phyloP scores from a whole-genome alignment of 2,329 filamentous ascomycete species.

The Xylariaceae sp. region DNA sequence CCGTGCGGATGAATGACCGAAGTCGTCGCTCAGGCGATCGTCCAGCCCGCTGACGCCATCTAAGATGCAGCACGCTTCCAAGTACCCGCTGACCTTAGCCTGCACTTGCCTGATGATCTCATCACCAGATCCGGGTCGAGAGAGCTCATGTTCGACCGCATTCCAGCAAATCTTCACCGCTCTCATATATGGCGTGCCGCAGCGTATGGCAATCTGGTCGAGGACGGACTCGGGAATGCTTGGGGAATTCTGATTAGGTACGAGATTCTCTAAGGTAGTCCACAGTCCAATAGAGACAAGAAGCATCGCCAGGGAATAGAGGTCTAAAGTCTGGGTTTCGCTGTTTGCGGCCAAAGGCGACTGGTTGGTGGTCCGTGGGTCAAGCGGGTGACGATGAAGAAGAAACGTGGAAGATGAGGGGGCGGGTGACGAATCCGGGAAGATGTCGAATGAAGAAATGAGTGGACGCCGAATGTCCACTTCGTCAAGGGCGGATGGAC shows the following conservation, averaged over 20 bases:
- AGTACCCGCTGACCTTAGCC: constrained; percentile 51
- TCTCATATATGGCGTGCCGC: constrained; percentile 71
- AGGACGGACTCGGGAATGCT: constrained; percentile 59
- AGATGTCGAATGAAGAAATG: constrained; percentile 71
- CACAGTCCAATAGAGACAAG: constrained; percentile 73
- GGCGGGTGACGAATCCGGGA: constrained; percentile 46
- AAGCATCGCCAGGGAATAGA: constrained; percentile 70
- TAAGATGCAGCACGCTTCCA: constrained; percentile 60
- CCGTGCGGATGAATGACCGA: constrained; percentile 15
- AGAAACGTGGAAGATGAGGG: constrained; percentile 31
- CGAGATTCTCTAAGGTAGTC: constrained; percentile 59
- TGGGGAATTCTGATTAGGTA: constrained; percentile 41
- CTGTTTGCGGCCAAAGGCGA: constrained; percentile 46
- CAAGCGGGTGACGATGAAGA: constrained; percentile 64
- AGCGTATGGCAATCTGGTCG: constrained; percentile 61
- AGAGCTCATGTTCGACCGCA: constrained; percentile 61
- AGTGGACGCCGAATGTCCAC: constrained; percentile 66
- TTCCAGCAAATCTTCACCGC: constrained; percentile 69
- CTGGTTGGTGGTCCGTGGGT: constrained; percentile 48
- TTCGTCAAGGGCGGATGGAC: constrained; percentile 39
- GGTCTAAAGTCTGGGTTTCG: constrained; percentile 58
- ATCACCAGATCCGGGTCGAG: constrained; percentile 44
- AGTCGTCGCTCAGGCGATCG: constrained; percentile 47
- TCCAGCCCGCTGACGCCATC: constrained; percentile 57
- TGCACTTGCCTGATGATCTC: constrained; percentile 52